These are phyloP conservation scores for Sporothrix protearum DNA, from an alignment of 2,329 filamentous ascomycete genomes.

Conservation along the genomic window DNA sequence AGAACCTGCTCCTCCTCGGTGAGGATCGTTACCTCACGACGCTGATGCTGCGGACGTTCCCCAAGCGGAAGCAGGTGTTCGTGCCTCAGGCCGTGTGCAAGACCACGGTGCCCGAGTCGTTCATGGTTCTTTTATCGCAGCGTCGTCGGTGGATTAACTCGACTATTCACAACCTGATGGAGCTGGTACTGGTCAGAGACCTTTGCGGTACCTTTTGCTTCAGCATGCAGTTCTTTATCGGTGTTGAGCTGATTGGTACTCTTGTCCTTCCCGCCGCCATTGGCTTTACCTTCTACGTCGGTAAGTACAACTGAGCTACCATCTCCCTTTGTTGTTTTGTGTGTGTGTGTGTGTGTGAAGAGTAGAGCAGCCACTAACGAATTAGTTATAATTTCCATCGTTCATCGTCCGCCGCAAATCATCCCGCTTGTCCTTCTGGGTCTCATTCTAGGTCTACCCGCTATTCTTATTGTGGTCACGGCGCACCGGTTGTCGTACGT, in stretches of 20 bases:
- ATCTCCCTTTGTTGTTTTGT: no score
- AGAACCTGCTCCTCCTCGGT: conserved; percentile 86
- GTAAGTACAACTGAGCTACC: conserved; percentile 69
- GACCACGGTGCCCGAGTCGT: conserved; percentile 90
- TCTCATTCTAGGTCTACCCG: conserved; percentile 89
- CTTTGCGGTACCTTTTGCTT: conserved; percentile 99
- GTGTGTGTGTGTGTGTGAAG: no score
- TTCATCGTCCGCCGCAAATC: conserved; percentile 70
- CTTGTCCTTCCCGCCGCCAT: conserved; percentile 94
- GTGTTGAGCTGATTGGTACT: conserved; percentile 90
- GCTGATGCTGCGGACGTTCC: conserved; percentile 97
- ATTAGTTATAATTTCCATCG: conserved; percentile 79
- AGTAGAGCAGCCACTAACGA: neutral
- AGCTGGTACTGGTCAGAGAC: conserved; percentile 90
- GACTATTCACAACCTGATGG: conserved; percentile 97
- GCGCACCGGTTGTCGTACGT: conserved; percentile 92
- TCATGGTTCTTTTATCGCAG: conserved; percentile 89
- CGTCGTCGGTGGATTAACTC: conserved; percentile 99
- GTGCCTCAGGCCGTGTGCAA: conserved; percentile 99
- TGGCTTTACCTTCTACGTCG: conserved; percentile 92
- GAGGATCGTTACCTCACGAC: conserved; percentile 96
- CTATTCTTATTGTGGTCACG: conserved; percentile 85
- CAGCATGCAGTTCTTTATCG: conserved; percentile 98
- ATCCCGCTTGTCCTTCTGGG: conserved; percentile 87
- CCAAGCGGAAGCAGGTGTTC: conserved; percentile 98